Percentiles rank a stretch among this genome's conserved stretches.
phyloP scores from a whole-genome alignment of 2,329 filamentous ascomycete species.

The Gliomastix tumulicola region DNA sequence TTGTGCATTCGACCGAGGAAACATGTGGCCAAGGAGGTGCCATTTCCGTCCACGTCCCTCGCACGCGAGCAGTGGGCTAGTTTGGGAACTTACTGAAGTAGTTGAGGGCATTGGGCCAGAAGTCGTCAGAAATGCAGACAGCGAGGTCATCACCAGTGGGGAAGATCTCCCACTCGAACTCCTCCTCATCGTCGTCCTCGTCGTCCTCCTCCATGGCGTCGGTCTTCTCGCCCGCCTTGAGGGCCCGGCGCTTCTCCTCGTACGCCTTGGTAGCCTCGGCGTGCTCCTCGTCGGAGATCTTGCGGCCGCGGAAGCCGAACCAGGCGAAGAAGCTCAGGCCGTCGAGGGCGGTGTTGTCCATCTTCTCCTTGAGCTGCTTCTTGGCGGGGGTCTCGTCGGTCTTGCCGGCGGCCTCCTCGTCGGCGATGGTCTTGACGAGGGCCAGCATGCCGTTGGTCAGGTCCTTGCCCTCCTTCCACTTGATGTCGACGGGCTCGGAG shows the following conservation, averaged over 20 bases:
- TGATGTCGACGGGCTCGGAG: slow-evolving; percentile 80
- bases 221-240: slow-evolving; percentile 43
- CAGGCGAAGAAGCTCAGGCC: slow-evolving; percentile 79
- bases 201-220: slow-evolving; percentile 40
- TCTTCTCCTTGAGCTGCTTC: slow-evolving; percentile 45
- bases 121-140: slow-evolving; percentile 72
- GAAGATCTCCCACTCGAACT: slow-evolving; percentile 75
- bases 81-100: slow-evolving; percentile 69
- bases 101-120: slow-evolving; percentile 82
- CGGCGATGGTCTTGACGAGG: slow-evolving; percentile 62
- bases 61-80: no score
- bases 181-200: slow-evolving; percentile 55
- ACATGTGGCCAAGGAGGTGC: no score
- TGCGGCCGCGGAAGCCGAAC: slow-evolving; percentile 72
- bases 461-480: slow-evolving; percentile 78
- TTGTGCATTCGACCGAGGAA: no score
- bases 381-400: slow-evolving; percentile 36
- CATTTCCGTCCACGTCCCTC: no score
- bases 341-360: slow-evolving; percentile 53
- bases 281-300: slow-evolving; percentile 67
- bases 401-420: slow-evolving; percentile 48
- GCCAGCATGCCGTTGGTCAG: slow-evolving; percentile 74
- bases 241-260: slow-evolving; percentile 44
- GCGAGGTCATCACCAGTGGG: slow-evolving; percentile 81
- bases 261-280: slow-evolving; percentile 53